phyloP scores from a whole-genome alignment of 768 basidiomycete species.

The Pulveroboletus sp. region DNA sequence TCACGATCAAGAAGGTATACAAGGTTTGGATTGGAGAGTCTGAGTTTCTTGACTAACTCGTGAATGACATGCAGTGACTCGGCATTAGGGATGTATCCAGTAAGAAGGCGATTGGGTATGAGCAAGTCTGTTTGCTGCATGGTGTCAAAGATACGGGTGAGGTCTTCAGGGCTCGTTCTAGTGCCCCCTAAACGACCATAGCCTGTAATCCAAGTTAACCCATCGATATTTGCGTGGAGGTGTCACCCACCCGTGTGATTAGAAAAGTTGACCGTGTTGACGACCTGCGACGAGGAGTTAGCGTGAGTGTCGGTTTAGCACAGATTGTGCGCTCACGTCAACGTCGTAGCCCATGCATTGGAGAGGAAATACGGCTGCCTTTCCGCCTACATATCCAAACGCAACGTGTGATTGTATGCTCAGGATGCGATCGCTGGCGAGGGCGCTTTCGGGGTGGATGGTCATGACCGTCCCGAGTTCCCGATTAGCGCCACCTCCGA shows the following conservation, averaged over 20 bases:
- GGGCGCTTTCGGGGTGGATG: too few relatives aligned
- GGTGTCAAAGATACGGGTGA: constrained; percentile 67
- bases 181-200: constrained; percentile 82
- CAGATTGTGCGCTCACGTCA: constrained; percentile 56
- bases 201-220: constrained; percentile 41
- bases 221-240: not conserved
- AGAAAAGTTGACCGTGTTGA: constrained; percentile 92
- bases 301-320: not conserved
- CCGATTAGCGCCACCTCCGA: too few relatives aligned
- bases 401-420: constrained; percentile 93
- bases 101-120: constrained; percentile 67
- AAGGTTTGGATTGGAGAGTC: constrained; percentile 51
- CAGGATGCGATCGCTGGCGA: constrained; percentile 54
- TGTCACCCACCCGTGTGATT: constrained; percentile 77
- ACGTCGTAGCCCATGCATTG: constrained; percentile 93
- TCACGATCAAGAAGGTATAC: constrained; percentile 91
- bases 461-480: too few relatives aligned
- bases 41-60: constrained; percentile 58
- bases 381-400: constrained; percentile 90
- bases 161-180: constrained; percentile 71
- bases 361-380: constrained; percentile 71
- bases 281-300: constrained; percentile 44
- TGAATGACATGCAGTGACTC: constrained; percentile 69
- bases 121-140: constrained; percentile 79
- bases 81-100: constrained; percentile 88